A percentile compares a stretch with the other conserved stretches of the same genome.
phyloP scores from a whole-genome alignment of 768 basidiomycete genomes.

The Boletus pseudopeckii region DNA sequence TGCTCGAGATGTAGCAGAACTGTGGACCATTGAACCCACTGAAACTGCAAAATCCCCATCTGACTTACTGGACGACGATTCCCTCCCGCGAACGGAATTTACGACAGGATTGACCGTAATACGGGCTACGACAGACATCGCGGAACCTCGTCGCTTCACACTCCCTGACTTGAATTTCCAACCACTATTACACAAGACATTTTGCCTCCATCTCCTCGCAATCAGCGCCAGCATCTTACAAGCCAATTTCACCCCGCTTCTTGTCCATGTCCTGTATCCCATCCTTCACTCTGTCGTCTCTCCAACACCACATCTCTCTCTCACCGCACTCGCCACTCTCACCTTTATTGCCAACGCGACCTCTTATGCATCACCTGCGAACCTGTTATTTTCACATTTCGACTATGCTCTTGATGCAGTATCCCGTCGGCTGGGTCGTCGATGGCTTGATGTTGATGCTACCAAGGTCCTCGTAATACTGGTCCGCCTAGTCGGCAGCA shows the following conservation, averaged over 20 bases:
- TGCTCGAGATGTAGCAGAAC: slow-evolving; percentile 59
- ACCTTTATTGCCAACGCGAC: slow-evolving; percentile 66
- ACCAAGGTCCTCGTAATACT: slow-evolving; percentile 85
- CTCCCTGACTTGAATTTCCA: slow-evolving; percentile 39
- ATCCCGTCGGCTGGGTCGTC: slow-evolving; percentile 73
- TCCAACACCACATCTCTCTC: slow-evolving; percentile 58
- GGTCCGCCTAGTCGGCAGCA: slow-evolving; percentile 80
- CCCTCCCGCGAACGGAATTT: slow-evolving; percentile 52
- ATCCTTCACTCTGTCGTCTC: slow-evolving; percentile 85
- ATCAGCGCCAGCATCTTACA: slow-evolving; percentile 69
- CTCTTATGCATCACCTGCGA: slow-evolving; percentile 86
- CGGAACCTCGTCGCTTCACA: slow-evolving; percentile 30
- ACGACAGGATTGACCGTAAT: slow-evolving; percentile 63
- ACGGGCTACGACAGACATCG: slow-evolving; percentile 53
- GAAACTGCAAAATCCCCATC: slow-evolving; percentile 23
- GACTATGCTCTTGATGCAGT: slow-evolving; percentile 94
- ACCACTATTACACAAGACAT: slow-evolving; percentile 60
- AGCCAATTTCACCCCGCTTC: slow-evolving; percentile 63
- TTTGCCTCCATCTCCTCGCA: slow-evolving; percentile 74
- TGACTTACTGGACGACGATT: slow-evolving; percentile 28
- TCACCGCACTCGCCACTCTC: slow-evolving; percentile 74
- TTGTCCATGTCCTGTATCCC: slow-evolving; percentile 81
- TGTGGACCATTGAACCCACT: slow-evolving; percentile 58
- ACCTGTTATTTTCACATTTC: slow-evolving; percentile 89
- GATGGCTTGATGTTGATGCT: slow-evolving; percentile 84